phyloP scores from a whole-genome alignment of 2,329 filamentous ascomycete genomes.

The Macrophomina pseudophaseolina region DNA sequence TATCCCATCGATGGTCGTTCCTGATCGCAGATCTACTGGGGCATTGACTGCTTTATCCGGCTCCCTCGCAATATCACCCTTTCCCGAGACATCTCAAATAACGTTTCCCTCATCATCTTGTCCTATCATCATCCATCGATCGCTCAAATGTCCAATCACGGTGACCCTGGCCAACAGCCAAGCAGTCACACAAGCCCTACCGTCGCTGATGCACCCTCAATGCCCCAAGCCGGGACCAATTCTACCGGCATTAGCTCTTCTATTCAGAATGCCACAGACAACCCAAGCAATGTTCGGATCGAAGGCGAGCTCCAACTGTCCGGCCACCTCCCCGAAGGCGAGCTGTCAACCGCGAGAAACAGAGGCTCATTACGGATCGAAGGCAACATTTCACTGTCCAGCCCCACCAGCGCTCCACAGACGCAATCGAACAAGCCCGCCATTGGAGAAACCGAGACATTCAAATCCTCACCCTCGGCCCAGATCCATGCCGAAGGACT shows the following conservation, averaged over 20 bases:
- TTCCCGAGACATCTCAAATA: not conserved
- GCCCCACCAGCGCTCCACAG: not conserved
- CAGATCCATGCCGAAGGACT: not conserved
- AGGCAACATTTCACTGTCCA: not conserved
- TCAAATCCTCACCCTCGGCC: not conserved
- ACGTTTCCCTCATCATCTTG: not conserved
- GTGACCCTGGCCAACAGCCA: not conserved
- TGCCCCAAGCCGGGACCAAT: not conserved
- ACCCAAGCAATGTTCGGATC: not conserved
- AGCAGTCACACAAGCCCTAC: conserved; percentile 1
- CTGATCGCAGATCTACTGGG: not conserved
- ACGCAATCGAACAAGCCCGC: not conserved
- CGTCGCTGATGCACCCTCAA: not conserved
- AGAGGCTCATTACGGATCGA: not conserved
- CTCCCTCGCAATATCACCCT: not conserved
- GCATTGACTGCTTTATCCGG: conserved; percentile 1
- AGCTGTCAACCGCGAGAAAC: not conserved
- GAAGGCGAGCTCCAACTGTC: not conserved
- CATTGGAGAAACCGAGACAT: not conserved
- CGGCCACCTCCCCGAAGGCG: not conserved
- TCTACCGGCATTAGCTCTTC: not conserved
- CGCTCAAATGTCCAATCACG: not conserved
- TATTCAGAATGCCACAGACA: not conserved
- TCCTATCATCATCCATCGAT: not conserved
- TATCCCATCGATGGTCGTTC: not conserved